A percentile compares a stretch with the other conserved stretches of the same genome.
These are phyloP conservation scores for Yamadazyma taylorii DNA, from an alignment of 1,139 yeast genomes.

Conservation along the genomic window DNA sequence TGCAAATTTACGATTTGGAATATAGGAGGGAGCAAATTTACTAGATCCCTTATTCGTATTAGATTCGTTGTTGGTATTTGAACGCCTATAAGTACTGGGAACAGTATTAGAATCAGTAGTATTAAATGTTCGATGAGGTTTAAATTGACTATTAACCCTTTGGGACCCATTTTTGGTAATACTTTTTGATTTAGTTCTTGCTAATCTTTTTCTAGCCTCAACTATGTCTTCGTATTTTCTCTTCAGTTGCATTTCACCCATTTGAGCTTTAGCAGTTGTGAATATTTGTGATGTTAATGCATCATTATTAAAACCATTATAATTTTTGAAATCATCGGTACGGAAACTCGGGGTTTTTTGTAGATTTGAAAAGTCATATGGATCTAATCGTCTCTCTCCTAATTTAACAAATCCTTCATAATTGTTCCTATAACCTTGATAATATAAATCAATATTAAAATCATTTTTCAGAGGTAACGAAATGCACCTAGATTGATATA, in stretches of 20 bases:
- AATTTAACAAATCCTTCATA: constrained; percentile 8
- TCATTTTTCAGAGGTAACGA: constrained; percentile 6
- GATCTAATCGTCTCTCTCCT: constrained; percentile 5
- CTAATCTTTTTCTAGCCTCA: constrained; percentile 8
- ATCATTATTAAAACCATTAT: constrained; percentile 1
- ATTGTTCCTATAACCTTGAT: constrained; percentile 38
- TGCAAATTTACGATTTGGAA: constrained; percentile 1
- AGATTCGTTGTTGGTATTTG: no score
- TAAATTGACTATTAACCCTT: constrained; percentile 2
- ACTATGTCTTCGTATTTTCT: constrained; percentile 7
- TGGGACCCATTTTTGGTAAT: neutral
- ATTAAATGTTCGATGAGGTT: neutral
- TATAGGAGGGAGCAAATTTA: neutral
- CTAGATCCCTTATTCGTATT: no score
- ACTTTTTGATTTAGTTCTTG: neutral
- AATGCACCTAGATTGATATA: constrained; percentile 20
- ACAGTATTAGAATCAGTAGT: no score
- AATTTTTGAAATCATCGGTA: neutral
- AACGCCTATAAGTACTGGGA: no score
- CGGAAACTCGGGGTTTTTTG: neutral
- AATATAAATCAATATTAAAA: constrained; percentile 68
- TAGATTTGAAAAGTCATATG: constrained; percentile 6
- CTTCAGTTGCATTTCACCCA: constrained; percentile 4
- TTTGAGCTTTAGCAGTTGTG: constrained; percentile 14
- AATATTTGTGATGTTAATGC: constrained; percentile 7